Evolutionary conservation across 345 rosid genomes (phyloP), one percentile per base, ranked within the genome.

Genomic region (Brassica rapa): DNA sequence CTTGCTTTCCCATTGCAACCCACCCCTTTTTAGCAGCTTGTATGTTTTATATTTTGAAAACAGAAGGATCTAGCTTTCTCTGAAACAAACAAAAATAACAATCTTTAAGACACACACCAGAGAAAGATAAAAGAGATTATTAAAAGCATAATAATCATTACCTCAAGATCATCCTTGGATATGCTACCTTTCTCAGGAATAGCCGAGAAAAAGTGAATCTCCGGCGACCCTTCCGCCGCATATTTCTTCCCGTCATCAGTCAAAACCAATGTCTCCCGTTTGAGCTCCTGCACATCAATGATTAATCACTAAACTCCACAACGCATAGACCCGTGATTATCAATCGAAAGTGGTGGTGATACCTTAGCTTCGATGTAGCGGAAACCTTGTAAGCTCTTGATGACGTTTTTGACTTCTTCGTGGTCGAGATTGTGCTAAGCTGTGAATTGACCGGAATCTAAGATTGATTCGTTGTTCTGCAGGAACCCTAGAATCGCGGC

Each of bases 11-110:
- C 91, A 91, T 87, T 55, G 86, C 92, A 68, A 94, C 90, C 99
- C 99, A 94, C 70, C 87, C 88, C 79, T 91, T 90, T 82, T 89
- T 91, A 27, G 86, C 93, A 79, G 90, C 98, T 73, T 93, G 98
- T 8, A 87, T 71, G 78, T 86, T 79, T 11, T 94, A 97, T 72
- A 94, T 90, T 69, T 83, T 88, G 88, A 88, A 92, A 39, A 89
- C 84, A 2, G 86, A 64, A 62, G 89, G 83, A 72, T 82, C 87
- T 6, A 94, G 83, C 75, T 79, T 91, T 88, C 85, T 88, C 96
- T 94, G 94, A 86, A 83, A 21, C 35, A 1, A 57, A 11, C 63
- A 2, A 59, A 6, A 59, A 25, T 25, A 25, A 25, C 37, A 25
- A 59, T 9, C 24, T 53, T n/a, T 4, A 0, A 49, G 2, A 6